phyloP scores from a whole-genome alignment of 345 rosid genomes.

The Orychophragmus violaceus region DNA sequence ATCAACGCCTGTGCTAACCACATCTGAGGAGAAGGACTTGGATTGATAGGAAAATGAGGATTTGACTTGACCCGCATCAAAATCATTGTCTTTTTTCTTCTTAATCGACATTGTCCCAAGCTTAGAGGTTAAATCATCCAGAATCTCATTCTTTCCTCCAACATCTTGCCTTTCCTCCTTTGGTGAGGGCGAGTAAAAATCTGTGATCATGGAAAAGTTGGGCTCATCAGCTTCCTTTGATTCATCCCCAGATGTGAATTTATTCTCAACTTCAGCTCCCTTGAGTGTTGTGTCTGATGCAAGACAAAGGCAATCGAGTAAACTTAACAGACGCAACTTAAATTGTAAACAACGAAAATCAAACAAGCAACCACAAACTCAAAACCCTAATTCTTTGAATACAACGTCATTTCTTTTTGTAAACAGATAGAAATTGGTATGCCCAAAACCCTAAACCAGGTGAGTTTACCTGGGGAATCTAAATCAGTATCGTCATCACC shows the following conservation, averaged over 20 bases:
- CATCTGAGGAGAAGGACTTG: conserved; percentile 23
- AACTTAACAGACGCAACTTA: no score
- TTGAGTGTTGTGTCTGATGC: conserved; percentile 26
- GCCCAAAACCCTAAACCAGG: no score
- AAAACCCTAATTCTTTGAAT: not conserved
- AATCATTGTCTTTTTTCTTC: conserved; percentile 35
- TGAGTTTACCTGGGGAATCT: conserved; percentile 54
- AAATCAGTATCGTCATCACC: conserved; percentile 20
- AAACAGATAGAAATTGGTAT: no score
- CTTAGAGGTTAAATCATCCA: conserved; percentile 64
- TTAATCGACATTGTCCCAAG: conserved; percentile 74
- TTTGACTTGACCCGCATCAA: not conserved
- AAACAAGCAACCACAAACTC: not conserved
- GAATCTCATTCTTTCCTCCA: conserved; percentile 46
- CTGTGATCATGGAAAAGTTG: conserved; percentile 40
- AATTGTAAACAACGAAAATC: not conserved
- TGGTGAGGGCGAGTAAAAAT: conserved; percentile 62
- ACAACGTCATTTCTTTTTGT: no score
- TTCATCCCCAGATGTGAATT: conserved; percentile 41
- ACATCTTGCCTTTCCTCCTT: conserved; percentile 14
- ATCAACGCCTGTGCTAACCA: conserved; percentile 3
- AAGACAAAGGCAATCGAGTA: no score
- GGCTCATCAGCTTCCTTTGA: conserved; percentile 32
- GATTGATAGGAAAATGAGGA: conserved; percentile 44
- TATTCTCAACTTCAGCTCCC: conserved; percentile 32